Evolutionary conservation across 2,329 filamentous ascomycete species (phyloP).

Genomic region (Claviceps pusilla): DNA sequence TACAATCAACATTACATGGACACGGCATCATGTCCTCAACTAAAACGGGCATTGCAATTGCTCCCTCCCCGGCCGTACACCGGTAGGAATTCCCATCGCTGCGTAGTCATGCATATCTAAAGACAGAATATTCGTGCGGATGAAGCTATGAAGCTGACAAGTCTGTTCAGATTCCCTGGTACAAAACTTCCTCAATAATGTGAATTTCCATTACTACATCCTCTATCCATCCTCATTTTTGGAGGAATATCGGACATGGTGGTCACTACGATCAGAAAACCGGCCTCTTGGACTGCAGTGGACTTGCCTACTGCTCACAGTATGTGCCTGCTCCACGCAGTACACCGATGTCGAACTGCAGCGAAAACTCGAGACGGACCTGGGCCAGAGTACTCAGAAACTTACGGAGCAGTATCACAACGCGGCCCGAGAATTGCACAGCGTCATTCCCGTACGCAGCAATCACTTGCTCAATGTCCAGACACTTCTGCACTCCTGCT

Average conservation of each 20-base stretch:
- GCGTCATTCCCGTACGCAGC: slow-evolving; percentile 18
- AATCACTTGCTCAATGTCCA: slow-evolving; percentile 21
- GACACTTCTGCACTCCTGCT: slow-evolving; percentile 22
- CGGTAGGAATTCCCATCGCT: slow-evolving; percentile 12
- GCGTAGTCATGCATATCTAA: neutral
- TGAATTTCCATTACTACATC: slow-evolving; percentile 26
- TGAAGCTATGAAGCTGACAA: neutral
- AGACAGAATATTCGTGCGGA: no score
- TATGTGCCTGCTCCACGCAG: slow-evolving; percentile 23
- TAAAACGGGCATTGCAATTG: slow-evolving; percentile 17
- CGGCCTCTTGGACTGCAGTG: slow-evolving; percentile 21
- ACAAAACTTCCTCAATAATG: slow-evolving; percentile 22
- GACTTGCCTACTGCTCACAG: slow-evolving; percentile 23
- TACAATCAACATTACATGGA: slow-evolving; percentile 9
- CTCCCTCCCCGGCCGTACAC: slow-evolving; percentile 20
- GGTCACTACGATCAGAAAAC: slow-evolving; percentile 14
- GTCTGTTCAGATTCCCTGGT: slow-evolving; percentile 18
- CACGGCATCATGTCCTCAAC: slow-evolving; percentile 13
- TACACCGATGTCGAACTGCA: slow-evolving; percentile 18
- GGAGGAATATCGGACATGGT: slow-evolving; percentile 23
- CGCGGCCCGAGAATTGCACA: slow-evolving; percentile 18
- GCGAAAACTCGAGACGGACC: slow-evolving; percentile 17
- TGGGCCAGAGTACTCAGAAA: slow-evolving; percentile 14
- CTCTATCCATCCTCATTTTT: slow-evolving; percentile 21
- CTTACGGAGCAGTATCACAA: slow-evolving; percentile 20